Conservation (phyloP, 129 eudicot genomes). For the Ambrosia artemisiifolia region DNA sequence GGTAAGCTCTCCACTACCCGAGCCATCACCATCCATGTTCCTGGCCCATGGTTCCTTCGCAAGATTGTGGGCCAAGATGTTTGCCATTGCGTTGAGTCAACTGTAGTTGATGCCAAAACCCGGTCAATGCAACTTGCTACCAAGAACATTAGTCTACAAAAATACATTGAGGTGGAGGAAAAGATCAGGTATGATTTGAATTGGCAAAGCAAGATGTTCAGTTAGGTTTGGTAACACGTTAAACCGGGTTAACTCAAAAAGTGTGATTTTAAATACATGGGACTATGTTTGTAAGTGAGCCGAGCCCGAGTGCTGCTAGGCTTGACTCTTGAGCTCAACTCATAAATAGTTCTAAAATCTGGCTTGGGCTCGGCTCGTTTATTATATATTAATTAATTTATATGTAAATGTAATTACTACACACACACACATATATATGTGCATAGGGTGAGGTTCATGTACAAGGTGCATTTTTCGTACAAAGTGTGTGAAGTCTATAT, state of each 20-base stretch:
- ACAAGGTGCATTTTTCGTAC: too few species aligned
- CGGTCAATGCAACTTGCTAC: conserved; percentile 90
- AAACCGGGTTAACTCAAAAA: not conserved
- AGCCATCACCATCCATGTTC: conserved; percentile 85
- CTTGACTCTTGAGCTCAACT: too few species aligned
- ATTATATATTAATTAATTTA: too few species aligned
- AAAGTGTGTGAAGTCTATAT: too few species aligned
- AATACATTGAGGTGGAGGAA: conserved; percentile 94
- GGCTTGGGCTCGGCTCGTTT: too few species aligned
- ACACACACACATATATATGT: too few species aligned
- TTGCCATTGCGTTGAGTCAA: conserved; percentile 96
- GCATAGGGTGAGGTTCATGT: too few species aligned
- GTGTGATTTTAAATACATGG: not conserved
- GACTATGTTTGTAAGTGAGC: too few species aligned
- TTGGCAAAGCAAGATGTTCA: not conserved
- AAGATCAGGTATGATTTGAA: conserved; percentile 68
- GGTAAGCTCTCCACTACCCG: conserved; percentile 89
- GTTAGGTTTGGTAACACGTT: not conserved
- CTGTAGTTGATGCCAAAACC: conserved; percentile 81
- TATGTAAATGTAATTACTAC: too few species aligned
- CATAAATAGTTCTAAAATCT: too few species aligned
- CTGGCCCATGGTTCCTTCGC: conserved; percentile 98
- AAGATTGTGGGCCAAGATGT: conserved; percentile 90
- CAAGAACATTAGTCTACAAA: conserved; percentile 81
- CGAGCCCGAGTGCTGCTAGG: too few species aligned